A percentile compares a stretch with the other conserved stretches of the same genome.
Conservation (phyloP, 1,284 basidiomycete genomes). For the Athelia sp. region DNA sequence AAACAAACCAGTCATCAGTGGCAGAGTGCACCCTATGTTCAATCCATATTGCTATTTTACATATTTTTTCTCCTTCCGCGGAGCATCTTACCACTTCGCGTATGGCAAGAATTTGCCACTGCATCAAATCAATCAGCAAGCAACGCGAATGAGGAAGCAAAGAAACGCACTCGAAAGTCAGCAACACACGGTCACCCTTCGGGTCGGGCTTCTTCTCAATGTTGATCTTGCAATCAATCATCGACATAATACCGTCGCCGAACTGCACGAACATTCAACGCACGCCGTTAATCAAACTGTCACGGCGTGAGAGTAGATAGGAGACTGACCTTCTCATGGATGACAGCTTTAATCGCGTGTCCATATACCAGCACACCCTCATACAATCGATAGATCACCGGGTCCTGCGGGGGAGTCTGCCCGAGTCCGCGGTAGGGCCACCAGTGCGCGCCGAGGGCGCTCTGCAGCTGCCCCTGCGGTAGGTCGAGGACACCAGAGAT, state of each 20-base stretch:
- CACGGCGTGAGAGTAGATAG: no score
- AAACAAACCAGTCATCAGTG: no score
- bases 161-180: conserved; percentile 73
- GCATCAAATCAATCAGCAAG: conserved; percentile 3
- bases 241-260: conserved; percentile 89
- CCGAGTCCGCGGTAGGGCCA: conserved; percentile 70
- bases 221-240: conserved; percentile 79
- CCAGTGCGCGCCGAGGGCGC: conserved; percentile 61
- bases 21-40: no score
- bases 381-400: conserved; percentile 81
- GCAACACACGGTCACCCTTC: conserved; percentile 77
- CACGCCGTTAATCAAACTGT: no score
- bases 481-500: conserved; percentile 52
- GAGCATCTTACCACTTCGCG: conserved; percentile 48
- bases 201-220: conserved; percentile 75
- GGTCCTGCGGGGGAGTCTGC: conserved; percentile 69
- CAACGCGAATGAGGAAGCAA: background rate
- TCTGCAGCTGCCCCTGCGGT: conserved; percentile 31
- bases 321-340: conserved; percentile 72
- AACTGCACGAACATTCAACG: conserved; percentile 41
- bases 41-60: background rate
- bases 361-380: conserved; percentile 85
- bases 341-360: conserved; percentile 77
- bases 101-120: conserved; percentile 77
- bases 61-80: no score